Base-by-base conservation (phyloP, 177 flowering plant genomes). In the Vitis hybrid region DNA sequence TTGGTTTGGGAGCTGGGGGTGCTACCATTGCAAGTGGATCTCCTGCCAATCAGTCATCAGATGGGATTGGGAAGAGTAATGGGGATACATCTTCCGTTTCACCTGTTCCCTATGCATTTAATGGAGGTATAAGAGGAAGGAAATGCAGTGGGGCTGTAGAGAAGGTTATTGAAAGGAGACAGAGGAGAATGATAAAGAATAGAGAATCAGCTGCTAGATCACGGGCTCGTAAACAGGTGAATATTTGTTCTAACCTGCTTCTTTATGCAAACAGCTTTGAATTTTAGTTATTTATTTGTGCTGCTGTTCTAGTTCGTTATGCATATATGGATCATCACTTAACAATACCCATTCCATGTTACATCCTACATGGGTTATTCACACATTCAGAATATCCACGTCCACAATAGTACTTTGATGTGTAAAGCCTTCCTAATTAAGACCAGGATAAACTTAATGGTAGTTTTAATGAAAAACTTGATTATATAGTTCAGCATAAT, bases 1-100 rank as follows among this genome's bases (percentile, higher is more conserved):
- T 78, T 67, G 89, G 87, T 16, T 69, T 87, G 51, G 91, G 92
- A 70, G 78, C 81, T 73, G 86, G 80, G 1, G 75, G 73, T 48
- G 84, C 79, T 18, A 72, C 78, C 54, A 79, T 82, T 69, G 82
- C 82, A 2, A 64, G 82, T 2, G 88, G 73, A 22, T 87, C 97
- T 49, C 91, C 95, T 53, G 88, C 83, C 29, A 83, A 79, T 70
- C 87, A 73, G 69, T 86, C 93, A 9, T 88, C 98, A 10, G 96
- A 95, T 81, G 94, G 90, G 68, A 69, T 84, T 66, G 86, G 82
- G 65, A 90, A 79, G 84, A 87, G 89, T 60, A 90, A 82, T 75
- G 97, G 92, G n/a, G 95, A 95, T 78, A 73, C 82, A 1, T 81
- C 97, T 68, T 90, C 98, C 1, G 85, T 90, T 63, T 91, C 98